These are phyloP conservation scores for Penicillium paneum DNA, from an alignment of 2,329 filamentous ascomycete species.

Conservation along the genomic window DNA sequence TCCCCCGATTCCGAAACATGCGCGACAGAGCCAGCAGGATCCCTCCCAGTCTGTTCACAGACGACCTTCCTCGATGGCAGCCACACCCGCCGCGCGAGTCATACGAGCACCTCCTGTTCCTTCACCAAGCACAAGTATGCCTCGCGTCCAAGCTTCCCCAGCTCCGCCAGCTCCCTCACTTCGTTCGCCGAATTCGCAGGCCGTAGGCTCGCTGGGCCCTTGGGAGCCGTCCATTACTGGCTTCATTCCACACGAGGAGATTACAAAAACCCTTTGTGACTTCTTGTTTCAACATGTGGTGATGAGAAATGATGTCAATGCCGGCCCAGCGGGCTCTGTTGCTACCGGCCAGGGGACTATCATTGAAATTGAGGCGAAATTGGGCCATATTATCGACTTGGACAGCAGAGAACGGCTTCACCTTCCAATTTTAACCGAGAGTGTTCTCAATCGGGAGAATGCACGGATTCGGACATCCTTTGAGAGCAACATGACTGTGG, in stretches of 20 bases:
- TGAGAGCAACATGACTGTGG: slow-evolving; percentile 85
- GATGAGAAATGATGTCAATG: slow-evolving; percentile 59
- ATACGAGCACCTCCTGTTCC: slow-evolving; percentile 17
- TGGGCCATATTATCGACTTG: slow-evolving; percentile 76
- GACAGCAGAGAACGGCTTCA: slow-evolving; percentile 67
- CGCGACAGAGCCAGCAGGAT: slow-evolving; percentile 23
- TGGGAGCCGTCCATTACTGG: slow-evolving; percentile 64
- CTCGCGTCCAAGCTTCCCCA: slow-evolving; percentile 15
- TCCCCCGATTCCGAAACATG: slow-evolving; percentile 34
- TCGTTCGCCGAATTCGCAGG: slow-evolving; percentile 4
- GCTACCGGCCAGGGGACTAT: slow-evolving; percentile 64
- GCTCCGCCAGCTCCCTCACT: slow-evolving; percentile 8
- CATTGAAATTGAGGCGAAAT: slow-evolving; percentile 91
- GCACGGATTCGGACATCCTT: slow-evolving; percentile 61
- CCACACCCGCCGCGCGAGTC: slow-evolving; percentile 13
- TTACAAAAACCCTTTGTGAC: slow-evolving; percentile 73
- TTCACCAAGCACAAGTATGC: slow-evolving; percentile 31
- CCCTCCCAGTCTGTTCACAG: slow-evolving; percentile 22
- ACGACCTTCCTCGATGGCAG: slow-evolving; percentile 17
- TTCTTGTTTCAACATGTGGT: slow-evolving; percentile 74
- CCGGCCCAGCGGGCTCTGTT: slow-evolving; percentile 54
- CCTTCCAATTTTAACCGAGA: slow-evolving; percentile 67
- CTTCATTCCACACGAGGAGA: slow-evolving; percentile 67
- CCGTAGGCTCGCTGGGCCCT: slow-evolving; percentile 33
- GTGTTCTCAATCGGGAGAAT: slow-evolving; percentile 60